Conservation (phyloP, 2,329 filamentous ascomycete species). For the Plectosphaerella sp. region DNA sequence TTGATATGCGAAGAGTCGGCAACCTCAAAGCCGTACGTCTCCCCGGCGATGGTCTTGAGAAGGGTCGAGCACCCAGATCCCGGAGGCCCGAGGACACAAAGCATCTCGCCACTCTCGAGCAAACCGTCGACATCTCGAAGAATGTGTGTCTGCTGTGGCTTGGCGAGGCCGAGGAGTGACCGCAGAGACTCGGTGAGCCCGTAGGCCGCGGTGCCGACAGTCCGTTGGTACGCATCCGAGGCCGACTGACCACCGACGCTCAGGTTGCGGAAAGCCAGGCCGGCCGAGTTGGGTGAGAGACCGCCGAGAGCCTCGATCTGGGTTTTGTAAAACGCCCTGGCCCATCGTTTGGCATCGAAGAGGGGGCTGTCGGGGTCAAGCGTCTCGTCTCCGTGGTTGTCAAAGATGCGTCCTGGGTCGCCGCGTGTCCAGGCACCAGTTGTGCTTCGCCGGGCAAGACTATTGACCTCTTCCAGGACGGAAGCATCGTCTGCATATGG, state of each 20-base stretch:
- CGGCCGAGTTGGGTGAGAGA: conserved; percentile 23
- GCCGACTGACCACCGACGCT: conserved; percentile 35
- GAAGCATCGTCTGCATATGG: background rate
- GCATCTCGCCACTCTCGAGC: conserved; percentile 49
- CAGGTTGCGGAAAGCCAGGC: conserved; percentile 31
- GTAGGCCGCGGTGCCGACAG: conserved; percentile 25
- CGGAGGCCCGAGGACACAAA: conserved; percentile 53
- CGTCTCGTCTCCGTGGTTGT: conserved; percentile 7
- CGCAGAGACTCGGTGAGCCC: background rate
- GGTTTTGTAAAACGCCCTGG: conserved; percentile 29
- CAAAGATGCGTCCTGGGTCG: background rate
- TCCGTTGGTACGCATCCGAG: conserved; percentile 35
- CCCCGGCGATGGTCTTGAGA: conserved; percentile 37
- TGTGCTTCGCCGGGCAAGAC: background rate
- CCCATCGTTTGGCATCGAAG: conserved; percentile 39
- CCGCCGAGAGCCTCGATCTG: conserved; percentile 17
- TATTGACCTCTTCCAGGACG: background rate
- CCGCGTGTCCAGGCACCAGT: too few species aligned
- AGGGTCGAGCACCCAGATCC: conserved; percentile 61
- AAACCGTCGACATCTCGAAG: conserved; percentile 45
- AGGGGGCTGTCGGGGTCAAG: conserved; percentile 32
- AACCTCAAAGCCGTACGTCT: conserved; percentile 1
- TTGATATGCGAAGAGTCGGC: background rate
- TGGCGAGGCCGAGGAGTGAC: conserved; percentile 16
- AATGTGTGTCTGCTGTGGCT: conserved; percentile 35